Base-by-base conservation (phyloP, 805 yeast genomes). In the Metschnikowia cerradonensis region DNA sequence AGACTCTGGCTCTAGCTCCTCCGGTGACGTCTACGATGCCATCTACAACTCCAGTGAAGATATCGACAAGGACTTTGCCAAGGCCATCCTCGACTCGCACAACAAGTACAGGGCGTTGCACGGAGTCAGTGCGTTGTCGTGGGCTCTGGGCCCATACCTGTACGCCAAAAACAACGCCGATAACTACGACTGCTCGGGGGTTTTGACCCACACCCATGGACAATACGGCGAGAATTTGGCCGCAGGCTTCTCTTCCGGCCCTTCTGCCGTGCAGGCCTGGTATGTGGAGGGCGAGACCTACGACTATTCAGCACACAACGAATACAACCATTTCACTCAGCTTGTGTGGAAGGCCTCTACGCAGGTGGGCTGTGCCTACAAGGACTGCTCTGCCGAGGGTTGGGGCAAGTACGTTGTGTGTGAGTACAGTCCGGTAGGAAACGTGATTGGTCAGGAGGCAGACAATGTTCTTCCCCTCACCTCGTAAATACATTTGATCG, bases 201-300 rank as follows among this genome's bases (percentile, higher is more conserved):
- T 49, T 31, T 67, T 72, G 53, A 56, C 55, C 19, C 76, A 73
- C 57, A 65, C 75, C 11, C 72, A 71, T 49, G 75, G 75, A 47
- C 49, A 54, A 32, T 73, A 62, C 53, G 78, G 78, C 55, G 77
- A 73, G 56, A 73, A 69, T 54, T 63, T 70, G 52, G 73, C 72
- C 13, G 71, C 70, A 17, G 75, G 75, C 0, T 69, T 55, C 52
- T 51, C 58, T 17, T 41, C 52, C 11, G 75, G 72, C 23, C 57
- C 60, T 11, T 45, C 64, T 19, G 75, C 75, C 7, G 60, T 71
- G 6, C 53, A 60, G 13, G 75, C 75, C 17, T 73, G 78, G 78
- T 72, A 72, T 60, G 64, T 54, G 40, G 77, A 72, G 60, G 73
- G 73, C 47, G 50, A 59, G 10, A 48, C 63, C 19, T 69, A 61